Evolutionary conservation across 2,329 filamentous ascomycete genomes (phyloP).

Genomic region (Rhexocercosporidium sp.): DNA sequence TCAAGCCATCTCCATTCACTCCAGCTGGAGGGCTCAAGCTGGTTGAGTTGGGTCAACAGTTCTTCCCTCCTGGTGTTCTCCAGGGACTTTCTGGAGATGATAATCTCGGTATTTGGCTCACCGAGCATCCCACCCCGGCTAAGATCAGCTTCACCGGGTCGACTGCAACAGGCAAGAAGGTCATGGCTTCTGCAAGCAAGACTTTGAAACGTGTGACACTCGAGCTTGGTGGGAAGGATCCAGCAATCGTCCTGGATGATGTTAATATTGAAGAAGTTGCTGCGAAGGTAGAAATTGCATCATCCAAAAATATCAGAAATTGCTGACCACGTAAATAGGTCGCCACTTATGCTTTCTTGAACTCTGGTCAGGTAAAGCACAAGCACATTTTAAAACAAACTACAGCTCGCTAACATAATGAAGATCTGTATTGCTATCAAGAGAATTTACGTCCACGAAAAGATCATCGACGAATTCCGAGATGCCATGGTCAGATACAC

Average conservation of each 20-base stretch:
- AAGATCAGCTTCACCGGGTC: constrained; percentile 74
- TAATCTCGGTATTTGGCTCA: constrained; percentile 58
- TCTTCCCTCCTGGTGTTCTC: constrained; percentile 60
- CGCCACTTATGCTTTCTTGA: constrained; percentile 54
- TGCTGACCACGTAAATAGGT: constrained; percentile 37
- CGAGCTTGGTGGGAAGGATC: constrained; percentile 68
- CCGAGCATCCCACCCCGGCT: constrained; percentile 56
- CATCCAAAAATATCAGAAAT: constrained; percentile 16
- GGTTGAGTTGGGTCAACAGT: constrained; percentile 52
- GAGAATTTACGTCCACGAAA: constrained; percentile 35
- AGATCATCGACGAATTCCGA: constrained; percentile 31
- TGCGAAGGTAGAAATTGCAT: constrained; percentile 37
- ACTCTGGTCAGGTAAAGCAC: constrained; percentile 46
- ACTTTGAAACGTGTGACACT: constrained; percentile 67
- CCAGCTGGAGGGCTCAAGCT: constrained; percentile 58
- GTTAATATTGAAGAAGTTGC: constrained; percentile 50
- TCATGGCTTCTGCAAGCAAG: constrained; percentile 64
- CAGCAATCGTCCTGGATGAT: constrained; percentile 65
- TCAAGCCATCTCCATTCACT: constrained; percentile 63
- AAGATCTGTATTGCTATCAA: constrained; percentile 35
- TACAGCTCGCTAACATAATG: constrained; percentile 57
- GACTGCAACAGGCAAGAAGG: constrained; percentile 69
- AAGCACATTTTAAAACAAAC: neutral
- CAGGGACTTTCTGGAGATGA: constrained; percentile 60
- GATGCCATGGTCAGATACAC: constrained; percentile 29